A percentile compares a stretch with the other conserved stretches of the same genome.
These are phyloP conservation scores for Penicillium macrosclerotiorum DNA, from an alignment of 495 filamentous ascomycete genomes.

Conservation along the genomic window DNA sequence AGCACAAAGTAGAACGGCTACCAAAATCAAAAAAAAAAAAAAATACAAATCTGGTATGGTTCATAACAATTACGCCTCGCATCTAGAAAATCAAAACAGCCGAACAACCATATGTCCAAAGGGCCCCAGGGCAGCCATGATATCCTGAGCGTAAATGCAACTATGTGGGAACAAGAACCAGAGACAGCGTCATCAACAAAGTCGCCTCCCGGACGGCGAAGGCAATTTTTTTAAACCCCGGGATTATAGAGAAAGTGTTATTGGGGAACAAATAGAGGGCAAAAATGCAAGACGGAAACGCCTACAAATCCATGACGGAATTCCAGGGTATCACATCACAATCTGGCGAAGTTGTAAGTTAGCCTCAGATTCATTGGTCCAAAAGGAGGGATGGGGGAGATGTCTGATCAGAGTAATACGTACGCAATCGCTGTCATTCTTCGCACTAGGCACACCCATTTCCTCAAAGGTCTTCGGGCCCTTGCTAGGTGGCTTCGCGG, in stretches of 20 bases:
- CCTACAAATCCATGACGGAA: slow-evolving; percentile 12
- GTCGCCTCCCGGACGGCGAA: slow-evolving; percentile 17
- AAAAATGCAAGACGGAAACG: slow-evolving; percentile 13
- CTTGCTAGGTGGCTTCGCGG: slow-evolving; percentile 54
- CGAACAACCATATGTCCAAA: slow-evolving; percentile 27
- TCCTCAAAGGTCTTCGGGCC: slow-evolving; percentile 97
- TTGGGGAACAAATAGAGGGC: background rate
- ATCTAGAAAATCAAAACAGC: slow-evolving; percentile 20
- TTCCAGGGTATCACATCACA: slow-evolving; percentile 58
- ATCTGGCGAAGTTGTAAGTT: slow-evolving; percentile 43
- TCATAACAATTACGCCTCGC: slow-evolving; percentile 16
- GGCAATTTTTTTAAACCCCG: slow-evolving; percentile 11
- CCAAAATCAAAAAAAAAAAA: too few relatives aligned
- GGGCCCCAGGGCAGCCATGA: slow-evolving; percentile 12
- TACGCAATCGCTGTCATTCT: slow-evolving; percentile 88
- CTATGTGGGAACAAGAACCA: slow-evolving; percentile 10
- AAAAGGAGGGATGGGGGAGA: background rate
- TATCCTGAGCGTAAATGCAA: slow-evolving; percentile 26
- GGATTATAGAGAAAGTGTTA: slow-evolving; percentile 17
- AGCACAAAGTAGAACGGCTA: slow-evolving; percentile 3
- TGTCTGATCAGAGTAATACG: slow-evolving; percentile 37
- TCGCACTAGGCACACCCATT: slow-evolving; percentile 85
- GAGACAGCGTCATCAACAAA: slow-evolving; percentile 1
- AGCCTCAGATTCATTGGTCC: slow-evolving; percentile 16
- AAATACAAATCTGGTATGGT: too few relatives aligned